Percentiles rank a stretch among this genome's conserved stretches.
phyloP scores from a whole-genome alignment of 2,329 filamentous ascomycete genomes.

The Paraconiothyrium sp. region DNA sequence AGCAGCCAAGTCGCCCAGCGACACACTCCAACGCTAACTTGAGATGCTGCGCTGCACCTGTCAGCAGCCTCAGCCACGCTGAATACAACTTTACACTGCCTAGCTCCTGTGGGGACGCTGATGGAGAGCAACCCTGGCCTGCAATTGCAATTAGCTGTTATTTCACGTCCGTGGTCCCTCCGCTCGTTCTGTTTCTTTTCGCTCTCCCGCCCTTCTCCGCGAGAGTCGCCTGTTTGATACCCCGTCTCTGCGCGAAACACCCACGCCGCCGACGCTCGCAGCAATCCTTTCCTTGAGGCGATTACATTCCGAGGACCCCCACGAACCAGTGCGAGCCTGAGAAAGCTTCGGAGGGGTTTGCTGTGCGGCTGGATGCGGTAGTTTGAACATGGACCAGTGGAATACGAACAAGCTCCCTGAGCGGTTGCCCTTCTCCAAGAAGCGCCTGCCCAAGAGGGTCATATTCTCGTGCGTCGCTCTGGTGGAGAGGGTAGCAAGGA shows the following conservation, averaged over 20 bases:
- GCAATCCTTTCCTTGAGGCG: neutral
- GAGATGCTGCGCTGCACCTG: conserved; percentile 5
- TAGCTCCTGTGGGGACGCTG: conserved; percentile 15
- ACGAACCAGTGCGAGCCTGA: conserved; percentile 17
- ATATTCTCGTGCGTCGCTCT: conserved; percentile 60
- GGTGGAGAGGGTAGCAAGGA: neutral
- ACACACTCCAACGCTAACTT: conserved; percentile 8
- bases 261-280: conserved; percentile 15
- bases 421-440: conserved; percentile 65
- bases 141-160: neutral
- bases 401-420: conserved; percentile 49
- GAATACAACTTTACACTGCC: conserved; percentile 14
- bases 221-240: conserved; percentile 34
- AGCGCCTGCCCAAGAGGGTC: conserved; percentile 59
- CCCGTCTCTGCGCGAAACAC: conserved; percentile 26
- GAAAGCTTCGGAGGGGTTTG: conserved; percentile 20
- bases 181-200: conserved; percentile 11
- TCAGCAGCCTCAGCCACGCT: conserved; percentile 22
- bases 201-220: conserved; percentile 8
- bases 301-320: neutral
- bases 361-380: conserved; percentile 31
- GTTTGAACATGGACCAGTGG: conserved; percentile 46
- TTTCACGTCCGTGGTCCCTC: conserved; percentile 5
- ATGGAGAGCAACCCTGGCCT: conserved; percentile 15
- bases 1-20: conserved; percentile 15